Percentiles rank a stretch among this genome's conserved stretches.
Evolutionary conservation across 768 basidiomycete genomes (phyloP).

Genomic region (Cyclocybe aegerita): DNA sequence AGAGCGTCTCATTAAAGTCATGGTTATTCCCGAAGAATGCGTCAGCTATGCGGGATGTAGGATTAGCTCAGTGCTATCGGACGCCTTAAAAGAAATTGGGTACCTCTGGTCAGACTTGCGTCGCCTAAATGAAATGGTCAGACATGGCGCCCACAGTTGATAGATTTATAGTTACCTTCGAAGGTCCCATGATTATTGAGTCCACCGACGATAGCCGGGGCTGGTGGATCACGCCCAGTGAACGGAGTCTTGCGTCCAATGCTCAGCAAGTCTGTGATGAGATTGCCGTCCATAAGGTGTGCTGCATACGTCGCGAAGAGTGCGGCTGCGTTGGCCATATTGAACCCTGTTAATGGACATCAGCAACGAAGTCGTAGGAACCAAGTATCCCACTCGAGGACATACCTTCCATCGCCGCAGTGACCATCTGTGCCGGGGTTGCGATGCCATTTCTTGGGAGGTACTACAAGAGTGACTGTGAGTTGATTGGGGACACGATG

Average conservation of each 20-base stretch:
- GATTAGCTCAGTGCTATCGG: too few relatives aligned
- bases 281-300: background rate
- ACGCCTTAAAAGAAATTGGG: too few relatives aligned
- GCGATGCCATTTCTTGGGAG: conserved; percentile 14
- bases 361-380: too few relatives aligned
- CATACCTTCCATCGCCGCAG: conserved; percentile 16
- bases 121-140: too few relatives aligned
- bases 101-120: too few relatives aligned
- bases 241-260: conserved; percentile 15
- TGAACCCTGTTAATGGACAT: too few relatives aligned
- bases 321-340: background rate
- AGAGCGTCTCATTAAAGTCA: conserved; percentile 20
- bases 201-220: conserved; percentile 20
- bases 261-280: conserved; percentile 14
- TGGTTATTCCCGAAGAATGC: conserved; percentile 20
- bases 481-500: background rate
- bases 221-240: conserved; percentile 18
- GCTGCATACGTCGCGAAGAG: background rate
- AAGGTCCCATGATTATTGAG: conserved; percentile 19
- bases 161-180: conserved; percentile 14
- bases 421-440: conserved; percentile 8
- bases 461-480: conserved; percentile 1
- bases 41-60: conserved; percentile 2
- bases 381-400: too few relatives aligned
- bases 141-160: background rate